Base-by-base conservation (phyloP, 2,329 filamentous ascomycete genomes). In the Colletotrichum sp. region DNA sequence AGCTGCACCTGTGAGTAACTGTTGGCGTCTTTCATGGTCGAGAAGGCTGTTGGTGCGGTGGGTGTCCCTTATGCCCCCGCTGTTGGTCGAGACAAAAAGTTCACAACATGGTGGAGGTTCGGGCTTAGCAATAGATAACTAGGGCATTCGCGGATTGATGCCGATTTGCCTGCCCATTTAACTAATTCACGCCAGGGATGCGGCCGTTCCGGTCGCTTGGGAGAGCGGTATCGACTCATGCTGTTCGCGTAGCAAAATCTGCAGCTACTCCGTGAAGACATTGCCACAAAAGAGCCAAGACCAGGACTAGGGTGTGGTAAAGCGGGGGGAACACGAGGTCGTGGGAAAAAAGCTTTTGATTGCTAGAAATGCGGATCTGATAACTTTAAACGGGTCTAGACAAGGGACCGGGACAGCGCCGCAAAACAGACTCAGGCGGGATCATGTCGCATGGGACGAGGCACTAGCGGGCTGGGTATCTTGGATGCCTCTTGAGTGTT, bases 361-460 rank as follows among this genome's bases (percentile, higher is more conserved):
- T 52, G 57, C 26, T 69, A 32, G 18, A 36, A 59, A n/a, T 49
- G 60, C 60, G 66, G 71, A 76, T 76, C 75, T 70, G 66, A 76
- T 76, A 76, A 71, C 75, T 71, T 34, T 71, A 57, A 71, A 67
- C 62, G 24, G 36, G 66, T 26, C 60, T 57, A 10, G 34, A 18
- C 28, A n/a, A 28, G 36, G 64, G 26, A 4, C 26, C 3, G 28
- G 18, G 32, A 63, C 13, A 3, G 24, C 44, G 57, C 70, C 28
- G 26, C 34, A 24, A 18, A 64, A 21, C 16, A 44, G 49, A 34
- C 21, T 67, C 13, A 44, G 28, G 59, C 59, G 30, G 30, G 28
- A 62, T 21, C 44, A 52, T 52, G n/a, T 21, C 44, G 44, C n/a
- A 52, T 62, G 10, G 32, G 60, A 62, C 16, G 26, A 21, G n/a